Evolutionary conservation across 257 asterid species (phyloP), one percentile per base, ranked within the genome.

Genomic region (Apocynum venetum): DNA sequence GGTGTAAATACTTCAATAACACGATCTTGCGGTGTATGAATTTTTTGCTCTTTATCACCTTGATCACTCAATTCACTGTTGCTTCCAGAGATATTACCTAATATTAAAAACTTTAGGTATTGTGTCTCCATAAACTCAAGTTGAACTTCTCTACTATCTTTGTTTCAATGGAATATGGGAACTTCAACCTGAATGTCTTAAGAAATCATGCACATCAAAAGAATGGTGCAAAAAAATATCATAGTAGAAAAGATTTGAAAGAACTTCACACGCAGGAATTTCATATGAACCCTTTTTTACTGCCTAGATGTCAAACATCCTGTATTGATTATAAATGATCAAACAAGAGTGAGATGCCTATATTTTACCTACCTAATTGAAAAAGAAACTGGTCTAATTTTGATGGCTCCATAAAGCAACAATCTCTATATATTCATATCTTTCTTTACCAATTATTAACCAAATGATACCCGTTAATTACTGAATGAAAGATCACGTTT

Each of bases 1-100:
- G 98, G 98, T 72, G 84, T 91, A 61, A 94, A 82, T 80, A 91
- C 91, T 86, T 92, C 97, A 82, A 89, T 88, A 71, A 79, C 87
- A 52, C 88, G 85, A 76, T 82, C 90, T 74, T 84, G 83, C 56
- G 85, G 76, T 71, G 83, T 83, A 60, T 89, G 82, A 92, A 91
- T 79, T 15, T 73, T 66, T 60, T 68, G 80, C 75, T 83, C 91
- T 77, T 80, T 55, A 74, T 83, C 86, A 73, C 71, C 82, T 79
- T 64, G 80, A 55, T 77, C 70, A 83, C 70, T 83, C 71, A 83
- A 64, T 15, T 83, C 82, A 78, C 81, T 79, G 84, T 76, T 88
- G 72, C 83, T 82, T 77, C 70, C 70, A 53, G 87, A 83, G 80
- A 83, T 79, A 83, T 77, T 72, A 74, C 86, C 94, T 91, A 82